These are phyloP conservation scores for Huntiella savannae DNA, from an alignment of 2,329 filamentous ascomycete species.

Conservation along the genomic window DNA sequence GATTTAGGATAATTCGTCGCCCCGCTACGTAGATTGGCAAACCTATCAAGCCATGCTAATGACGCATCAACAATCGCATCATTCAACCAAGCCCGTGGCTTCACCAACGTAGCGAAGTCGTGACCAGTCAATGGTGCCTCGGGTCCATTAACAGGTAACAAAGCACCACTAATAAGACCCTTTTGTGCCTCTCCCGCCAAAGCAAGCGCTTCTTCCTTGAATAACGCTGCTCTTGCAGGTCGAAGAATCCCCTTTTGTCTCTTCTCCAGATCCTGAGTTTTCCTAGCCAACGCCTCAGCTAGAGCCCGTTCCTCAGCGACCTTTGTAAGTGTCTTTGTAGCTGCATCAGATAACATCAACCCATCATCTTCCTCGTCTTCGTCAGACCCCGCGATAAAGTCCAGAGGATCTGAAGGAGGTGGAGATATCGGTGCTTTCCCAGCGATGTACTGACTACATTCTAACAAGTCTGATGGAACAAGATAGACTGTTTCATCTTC, in stretches of 20 bases:
- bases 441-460: background rate
- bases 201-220: background rate
- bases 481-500: constrained; percentile 1
- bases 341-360: background rate
- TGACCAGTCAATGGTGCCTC: constrained; percentile 20
- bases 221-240: background rate
- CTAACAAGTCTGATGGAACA: background rate
- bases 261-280: background rate
- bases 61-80: constrained; percentile 57
- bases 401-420: background rate
- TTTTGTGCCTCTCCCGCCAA: background rate
- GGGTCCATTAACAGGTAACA: constrained; percentile 4
- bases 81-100: constrained; percentile 47
- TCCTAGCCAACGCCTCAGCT: background rate
- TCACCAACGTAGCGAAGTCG: constrained; percentile 45
- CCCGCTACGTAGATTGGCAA: constrained; percentile 37
- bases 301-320: background rate
- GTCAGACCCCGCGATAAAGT: background rate
- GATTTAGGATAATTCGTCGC: constrained; percentile 26
- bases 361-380: background rate
- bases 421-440: background rate
- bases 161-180: background rate
- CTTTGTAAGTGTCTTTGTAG: background rate
- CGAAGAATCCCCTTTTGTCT: background rate
- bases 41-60: constrained; percentile 39